A percentile compares a stretch with the other conserved stretches of the same genome.
Conservation (phyloP, 495 filamentous ascomycete species). For the Tricharina praecox region DNA sequence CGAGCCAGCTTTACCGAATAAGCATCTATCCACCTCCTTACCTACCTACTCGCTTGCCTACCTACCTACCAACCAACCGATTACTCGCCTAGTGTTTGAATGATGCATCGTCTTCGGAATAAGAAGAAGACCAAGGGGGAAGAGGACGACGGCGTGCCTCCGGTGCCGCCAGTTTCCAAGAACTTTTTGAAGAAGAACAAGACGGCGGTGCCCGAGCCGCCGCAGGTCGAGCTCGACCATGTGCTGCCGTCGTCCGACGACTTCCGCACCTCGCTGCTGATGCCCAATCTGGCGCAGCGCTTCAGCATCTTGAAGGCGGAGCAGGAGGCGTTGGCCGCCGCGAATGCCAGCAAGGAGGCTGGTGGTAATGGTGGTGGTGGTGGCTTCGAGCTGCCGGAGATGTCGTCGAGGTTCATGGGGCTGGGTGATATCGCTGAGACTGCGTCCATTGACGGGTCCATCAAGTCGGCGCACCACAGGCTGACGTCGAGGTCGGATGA, state of each 20-base stretch:
- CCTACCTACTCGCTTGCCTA: too few species aligned
- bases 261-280: slow-evolving; percentile 90
- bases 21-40: too few species aligned
- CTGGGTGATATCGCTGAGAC: slow-evolving; percentile 81
- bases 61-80: too few species aligned
- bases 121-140: slow-evolving; percentile 52
- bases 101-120: slow-evolving; percentile 60
- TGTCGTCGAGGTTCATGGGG: slow-evolving; percentile 29
- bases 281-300: slow-evolving; percentile 84
- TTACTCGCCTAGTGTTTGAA: too few species aligned
- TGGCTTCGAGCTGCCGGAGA: slow-evolving; percentile 32
- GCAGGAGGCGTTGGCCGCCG: slow-evolving; percentile 16
- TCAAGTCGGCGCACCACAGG: slow-evolving; percentile 35
- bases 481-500: slow-evolving; percentile 22
- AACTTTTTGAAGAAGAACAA: slow-evolving; percentile 40
- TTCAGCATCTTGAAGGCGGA: slow-evolving; percentile 67
- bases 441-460: slow-evolving; percentile 52
- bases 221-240: slow-evolving; percentile 52
- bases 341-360: slow-evolving; percentile 34
- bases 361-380: slow-evolving; percentile 26
- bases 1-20: too few species aligned
- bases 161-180: slow-evolving; percentile 35
- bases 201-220: slow-evolving; percentile 33
- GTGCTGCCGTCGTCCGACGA: slow-evolving; percentile 71
- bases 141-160: slow-evolving; percentile 29